Percentiles rank a stretch among this genome's conserved stretches.
These are phyloP conservation scores for Metschnikowia baotianmanensis DNA, from an alignment of 805 yeast genomes.

Conservation along the genomic window DNA sequence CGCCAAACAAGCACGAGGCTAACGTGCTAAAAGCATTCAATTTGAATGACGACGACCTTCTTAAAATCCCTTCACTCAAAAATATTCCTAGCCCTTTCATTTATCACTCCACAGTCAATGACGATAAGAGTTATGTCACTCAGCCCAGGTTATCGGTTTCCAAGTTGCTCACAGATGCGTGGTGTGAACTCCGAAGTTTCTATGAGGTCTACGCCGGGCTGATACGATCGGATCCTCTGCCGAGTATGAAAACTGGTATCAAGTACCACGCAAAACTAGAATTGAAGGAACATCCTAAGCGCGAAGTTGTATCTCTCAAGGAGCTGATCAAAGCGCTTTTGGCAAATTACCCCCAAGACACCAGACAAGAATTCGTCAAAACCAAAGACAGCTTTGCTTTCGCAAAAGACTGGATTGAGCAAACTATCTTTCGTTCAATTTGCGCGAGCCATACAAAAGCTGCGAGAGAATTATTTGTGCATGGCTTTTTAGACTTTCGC, in stretches of 20 bases:
- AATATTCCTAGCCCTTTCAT: slow-evolving; percentile 15
- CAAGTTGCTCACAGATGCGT: slow-evolving; percentile 51
- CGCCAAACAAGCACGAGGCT: slow-evolving; percentile 13
- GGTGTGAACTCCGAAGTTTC: slow-evolving; percentile 66
- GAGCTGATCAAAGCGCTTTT: slow-evolving; percentile 10
- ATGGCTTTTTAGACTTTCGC: slow-evolving; percentile 44
- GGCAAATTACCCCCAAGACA: slow-evolving; percentile 10
- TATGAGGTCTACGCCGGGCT: slow-evolving; percentile 52
- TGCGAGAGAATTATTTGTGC: slow-evolving; percentile 63
- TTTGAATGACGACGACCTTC: slow-evolving; percentile 9
- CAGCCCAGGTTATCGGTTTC: slow-evolving; percentile 54
- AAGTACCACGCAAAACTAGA: slow-evolving; percentile 19
- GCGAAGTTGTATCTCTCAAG: slow-evolving; percentile 40
- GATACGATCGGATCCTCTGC: slow-evolving; percentile 15
- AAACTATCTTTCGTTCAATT: slow-evolving; percentile 37
- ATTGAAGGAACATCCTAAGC: slow-evolving; percentile 37
- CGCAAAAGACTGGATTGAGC: slow-evolving; percentile 40
- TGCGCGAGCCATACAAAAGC: slow-evolving; percentile 46
- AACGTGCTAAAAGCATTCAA: slow-evolving; percentile 13
- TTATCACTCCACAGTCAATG: slow-evolving; percentile 12
- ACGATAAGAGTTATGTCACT: slow-evolving; percentile 11
- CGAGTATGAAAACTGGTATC: slow-evolving; percentile 47
- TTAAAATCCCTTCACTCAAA: slow-evolving; percentile 7
- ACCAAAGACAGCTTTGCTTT: slow-evolving; percentile 21
- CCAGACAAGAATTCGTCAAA: slow-evolving; percentile 13